phyloP scores from a whole-genome alignment of 2,329 filamentous ascomycete genomes.

The Laburnicola sp. region DNA sequence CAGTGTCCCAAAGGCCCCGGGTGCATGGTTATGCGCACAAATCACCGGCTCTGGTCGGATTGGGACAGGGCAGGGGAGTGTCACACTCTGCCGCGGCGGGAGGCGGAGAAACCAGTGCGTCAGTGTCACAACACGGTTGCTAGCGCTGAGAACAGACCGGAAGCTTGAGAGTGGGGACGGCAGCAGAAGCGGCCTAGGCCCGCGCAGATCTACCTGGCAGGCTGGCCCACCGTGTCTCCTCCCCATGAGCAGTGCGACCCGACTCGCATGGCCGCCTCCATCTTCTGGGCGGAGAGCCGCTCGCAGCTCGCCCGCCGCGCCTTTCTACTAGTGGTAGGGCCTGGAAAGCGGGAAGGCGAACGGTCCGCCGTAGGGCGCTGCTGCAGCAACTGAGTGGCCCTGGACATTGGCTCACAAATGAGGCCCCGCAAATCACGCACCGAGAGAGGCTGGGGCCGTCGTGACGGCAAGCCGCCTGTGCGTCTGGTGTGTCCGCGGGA shows the following conservation, averaged over 20 bases:
- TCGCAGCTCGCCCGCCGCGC: background rate
- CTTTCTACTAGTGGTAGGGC: conserved; percentile 3
- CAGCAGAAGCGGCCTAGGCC: conserved; percentile 27
- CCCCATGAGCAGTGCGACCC: too few relatives aligned
- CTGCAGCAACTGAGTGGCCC: conserved; percentile 18
- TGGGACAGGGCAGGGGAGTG: conserved; percentile 33
- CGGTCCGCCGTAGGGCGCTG: conserved; percentile 24
- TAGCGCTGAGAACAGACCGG: conserved; percentile 34
- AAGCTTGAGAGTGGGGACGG: conserved; percentile 39
- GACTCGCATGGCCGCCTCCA: too few relatives aligned
- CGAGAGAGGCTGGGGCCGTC: too few relatives aligned
- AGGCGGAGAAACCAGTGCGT: conserved; percentile 40
- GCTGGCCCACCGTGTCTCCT: conserved; percentile 14
- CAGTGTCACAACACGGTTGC: conserved; percentile 34
- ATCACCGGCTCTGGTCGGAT: conserved; percentile 38
- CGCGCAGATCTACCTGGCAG: conserved; percentile 13
- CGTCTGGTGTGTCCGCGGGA: too few relatives aligned
- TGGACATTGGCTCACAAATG: conserved; percentile 20
- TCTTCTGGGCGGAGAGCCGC: background rate
- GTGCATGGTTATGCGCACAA: conserved; percentile 35
- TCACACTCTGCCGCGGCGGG: conserved; percentile 37
- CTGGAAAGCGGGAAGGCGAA: conserved; percentile 21
- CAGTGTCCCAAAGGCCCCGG: conserved; percentile 24
- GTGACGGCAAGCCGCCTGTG: too few relatives aligned
- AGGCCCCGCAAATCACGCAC: too few relatives aligned